Conservation (phyloP, 441 rosid species). For the Omphalea diandra region DNA sequence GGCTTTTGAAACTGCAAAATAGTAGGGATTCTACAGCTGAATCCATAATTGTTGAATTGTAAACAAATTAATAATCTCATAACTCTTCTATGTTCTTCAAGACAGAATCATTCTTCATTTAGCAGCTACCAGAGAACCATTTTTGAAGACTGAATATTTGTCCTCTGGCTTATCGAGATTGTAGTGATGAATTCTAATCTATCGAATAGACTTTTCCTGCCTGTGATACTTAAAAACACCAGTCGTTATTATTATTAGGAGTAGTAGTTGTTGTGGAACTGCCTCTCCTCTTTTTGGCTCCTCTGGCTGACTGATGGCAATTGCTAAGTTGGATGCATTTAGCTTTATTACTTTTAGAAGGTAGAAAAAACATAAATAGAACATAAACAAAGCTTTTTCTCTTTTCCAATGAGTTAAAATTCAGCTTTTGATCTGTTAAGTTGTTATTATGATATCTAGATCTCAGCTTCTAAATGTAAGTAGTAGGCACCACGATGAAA, state of each 20-base stretch:
- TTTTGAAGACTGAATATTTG: neutral
- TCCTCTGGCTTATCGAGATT: neutral
- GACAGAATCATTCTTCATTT: neutral
- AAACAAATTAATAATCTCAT: slow-evolving; percentile 1
- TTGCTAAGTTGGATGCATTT: slow-evolving; percentile 6
- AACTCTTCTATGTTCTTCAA: neutral
- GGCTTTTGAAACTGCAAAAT: neutral
- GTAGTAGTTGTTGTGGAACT: neutral
- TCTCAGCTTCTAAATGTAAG: neutral
- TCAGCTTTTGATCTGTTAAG: neutral
- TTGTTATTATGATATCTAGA: neutral
- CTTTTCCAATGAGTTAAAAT: neutral
- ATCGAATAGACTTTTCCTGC: neutral
- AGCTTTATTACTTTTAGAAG: no score
- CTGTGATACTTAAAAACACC: neutral
- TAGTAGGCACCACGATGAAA: neutral
- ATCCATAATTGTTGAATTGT: neutral
- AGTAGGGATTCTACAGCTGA: neutral
- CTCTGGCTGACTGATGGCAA: neutral
- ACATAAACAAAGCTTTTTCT: neutral
- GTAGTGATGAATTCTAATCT: neutral
- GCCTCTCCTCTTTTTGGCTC: neutral
- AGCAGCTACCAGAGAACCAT: neutral
- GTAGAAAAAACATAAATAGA: neutral
- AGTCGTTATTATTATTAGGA: neutral